Evolutionary conservation across 768 basidiomycete genomes (phyloP).

Genomic region (Mycena vulgaris): DNA sequence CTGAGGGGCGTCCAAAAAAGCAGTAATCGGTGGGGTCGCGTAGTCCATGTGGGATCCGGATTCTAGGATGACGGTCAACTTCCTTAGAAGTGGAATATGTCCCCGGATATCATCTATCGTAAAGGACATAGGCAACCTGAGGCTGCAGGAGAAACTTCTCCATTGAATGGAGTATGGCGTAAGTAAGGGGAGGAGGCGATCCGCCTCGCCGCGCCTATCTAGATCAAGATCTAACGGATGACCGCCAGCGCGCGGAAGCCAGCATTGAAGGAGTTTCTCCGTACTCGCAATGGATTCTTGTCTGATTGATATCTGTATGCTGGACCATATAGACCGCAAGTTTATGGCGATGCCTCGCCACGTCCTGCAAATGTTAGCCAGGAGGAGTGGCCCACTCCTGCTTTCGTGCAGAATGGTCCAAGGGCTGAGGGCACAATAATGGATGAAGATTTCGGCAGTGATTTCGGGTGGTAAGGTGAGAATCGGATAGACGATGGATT

Average conservation of each 20-base stretch:
- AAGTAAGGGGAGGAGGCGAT: too few species aligned
- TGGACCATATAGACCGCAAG: not conserved
- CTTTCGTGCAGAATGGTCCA: not conserved
- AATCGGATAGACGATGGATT: not conserved
- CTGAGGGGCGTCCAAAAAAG: not conserved
- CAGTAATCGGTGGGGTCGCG: not conserved
- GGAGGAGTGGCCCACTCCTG: constrained; percentile 3
- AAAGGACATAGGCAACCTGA: too few species aligned
- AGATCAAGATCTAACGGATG: constrained; percentile 2
- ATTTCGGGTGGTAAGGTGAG: not conserved
- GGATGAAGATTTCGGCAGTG: constrained; percentile 12
- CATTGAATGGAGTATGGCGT: too few species aligned
- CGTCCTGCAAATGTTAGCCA: constrained; percentile 9
- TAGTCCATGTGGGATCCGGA: too few species aligned
- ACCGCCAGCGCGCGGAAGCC: constrained; percentile 1
- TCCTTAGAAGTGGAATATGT: too few species aligned
- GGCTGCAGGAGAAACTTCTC: too few species aligned
- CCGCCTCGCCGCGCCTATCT: too few species aligned
- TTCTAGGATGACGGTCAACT: too few species aligned
- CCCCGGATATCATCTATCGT: too few species aligned
- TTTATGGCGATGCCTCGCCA: constrained; percentile 4
- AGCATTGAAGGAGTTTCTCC: constrained; percentile 1
- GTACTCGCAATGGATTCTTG: not conserved
- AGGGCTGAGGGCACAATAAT: not conserved
- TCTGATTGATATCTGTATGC: not conserved